phyloP scores from a whole-genome alignment of 257 asterid genomes.

The Plectranthus barbatus region DNA sequence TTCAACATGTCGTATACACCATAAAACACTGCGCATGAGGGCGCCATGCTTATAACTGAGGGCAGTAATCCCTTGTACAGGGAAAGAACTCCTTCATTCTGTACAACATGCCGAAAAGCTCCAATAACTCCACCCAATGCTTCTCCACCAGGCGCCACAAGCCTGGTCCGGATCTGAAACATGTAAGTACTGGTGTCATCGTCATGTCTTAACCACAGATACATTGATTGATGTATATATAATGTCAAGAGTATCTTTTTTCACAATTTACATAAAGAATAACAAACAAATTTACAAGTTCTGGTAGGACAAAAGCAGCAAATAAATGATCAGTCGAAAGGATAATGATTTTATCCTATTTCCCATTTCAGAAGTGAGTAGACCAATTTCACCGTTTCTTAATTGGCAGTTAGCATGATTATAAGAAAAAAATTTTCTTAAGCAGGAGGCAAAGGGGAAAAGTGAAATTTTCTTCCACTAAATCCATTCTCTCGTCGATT shows the following conservation, averaged over 20 bases:
- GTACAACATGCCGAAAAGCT: constrained; percentile 67
- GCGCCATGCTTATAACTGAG: constrained; percentile 55
- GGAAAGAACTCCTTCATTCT: constrained; percentile 42
- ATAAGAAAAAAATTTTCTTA: not conserved
- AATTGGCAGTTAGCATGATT: not conserved
- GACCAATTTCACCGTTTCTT: not conserved
- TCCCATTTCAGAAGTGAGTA: not conserved
- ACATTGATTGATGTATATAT: not conserved
- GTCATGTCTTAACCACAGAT: constrained; percentile 3
- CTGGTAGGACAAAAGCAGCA: constrained; percentile 1
- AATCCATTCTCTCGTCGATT: not conserved
- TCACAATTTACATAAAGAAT: no score
- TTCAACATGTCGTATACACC: constrained; percentile 53
- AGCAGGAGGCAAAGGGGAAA: not conserved
- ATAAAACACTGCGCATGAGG: constrained; percentile 63
- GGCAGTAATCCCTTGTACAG: constrained; percentile 59
- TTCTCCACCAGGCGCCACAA: constrained; percentile 98
- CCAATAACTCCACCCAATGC: constrained; percentile 83
- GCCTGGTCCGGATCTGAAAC: constrained; percentile 84
- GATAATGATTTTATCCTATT: not conserved
- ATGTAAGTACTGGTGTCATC: constrained; percentile 4
- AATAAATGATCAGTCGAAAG: not conserved
- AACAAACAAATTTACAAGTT: not conserved
- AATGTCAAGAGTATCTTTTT: not conserved
- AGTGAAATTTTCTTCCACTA: not conserved